Base-by-base conservation (phyloP, 1,284 basidiomycete genomes). In the Moniliella sp. region DNA sequence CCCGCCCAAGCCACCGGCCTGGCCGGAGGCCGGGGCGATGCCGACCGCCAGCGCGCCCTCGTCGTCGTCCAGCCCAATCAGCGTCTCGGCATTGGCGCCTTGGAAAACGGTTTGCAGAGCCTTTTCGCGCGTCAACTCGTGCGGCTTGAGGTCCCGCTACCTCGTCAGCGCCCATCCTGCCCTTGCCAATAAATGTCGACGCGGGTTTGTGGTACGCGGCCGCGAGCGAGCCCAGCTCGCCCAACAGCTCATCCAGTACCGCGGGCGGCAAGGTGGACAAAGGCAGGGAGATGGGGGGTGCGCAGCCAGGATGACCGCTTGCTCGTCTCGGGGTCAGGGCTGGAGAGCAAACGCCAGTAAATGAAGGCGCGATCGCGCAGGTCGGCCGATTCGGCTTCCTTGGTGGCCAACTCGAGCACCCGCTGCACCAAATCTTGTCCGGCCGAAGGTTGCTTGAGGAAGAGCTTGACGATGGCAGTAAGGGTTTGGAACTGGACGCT, bases 141-240 rank as follows among this genome's bases (percentile, higher is more conserved):
- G 46, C 15, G 43, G 34, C 17, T 28, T 35, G 18, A 3, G 16
- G 9, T n/a, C 19, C 28, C 10, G 10, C 29, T 17, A 32, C n/a
- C n/a, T 43, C 44, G 18, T 50, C 46, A n/a, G 47, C 43, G n/a
- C 56, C 54, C n/a, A 53, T 28, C 15, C 50, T 25, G 15, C 60
- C 62, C 13, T 57, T 53, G 1, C 64, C 64, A 15, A 65, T 60
- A 35, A 65, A 65, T 1, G 64, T 59, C 39, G 59, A 57, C 12
- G 76, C 76, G 0, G 91, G 91, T 61, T 88, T 93, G 65, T 93
- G 84, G 52, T 93, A 93, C 3, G 91, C 83, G 56, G 78, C 83
- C 1, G 86, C 79, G 12, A 93, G 66, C 33, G 70, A 75, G 1
- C 78, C 80, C 1, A 49, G 36, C 31, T 48, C 55, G 31, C 33